phyloP scores from a whole-genome alignment of 2,329 filamentous ascomycete species.

The Periconia macrospinosa region DNA sequence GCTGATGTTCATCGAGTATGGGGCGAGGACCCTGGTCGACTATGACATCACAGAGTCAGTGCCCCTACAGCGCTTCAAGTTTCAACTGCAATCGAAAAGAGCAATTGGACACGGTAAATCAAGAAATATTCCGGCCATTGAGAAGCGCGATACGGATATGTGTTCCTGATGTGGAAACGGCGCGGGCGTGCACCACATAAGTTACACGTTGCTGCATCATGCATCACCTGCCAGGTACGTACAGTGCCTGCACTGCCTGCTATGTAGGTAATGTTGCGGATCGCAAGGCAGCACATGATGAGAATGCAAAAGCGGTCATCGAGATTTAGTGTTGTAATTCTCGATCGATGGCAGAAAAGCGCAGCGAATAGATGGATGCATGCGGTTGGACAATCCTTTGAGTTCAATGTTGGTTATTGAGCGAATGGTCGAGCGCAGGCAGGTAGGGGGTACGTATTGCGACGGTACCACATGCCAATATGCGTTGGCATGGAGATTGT shows the following conservation, averaged over 20 bases:
- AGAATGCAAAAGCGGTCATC: neutral
- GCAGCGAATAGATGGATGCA: neutral
- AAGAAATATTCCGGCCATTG: neutral
- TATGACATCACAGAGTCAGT: neutral
- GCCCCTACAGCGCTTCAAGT: neutral
- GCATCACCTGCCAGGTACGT: neutral
- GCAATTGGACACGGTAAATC: neutral
- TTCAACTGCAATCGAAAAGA: neutral
- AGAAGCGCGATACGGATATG: neutral
- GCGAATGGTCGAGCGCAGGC: neutral
- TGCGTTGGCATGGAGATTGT: too few relatives aligned
- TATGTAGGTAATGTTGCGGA: too few relatives aligned
- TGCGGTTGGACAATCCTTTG: neutral
- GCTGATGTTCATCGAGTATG: neutral
- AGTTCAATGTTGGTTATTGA: neutral
- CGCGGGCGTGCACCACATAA: neutral
- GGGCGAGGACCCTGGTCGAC: neutral
- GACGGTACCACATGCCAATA: neutral
- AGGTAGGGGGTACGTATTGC: neutral
- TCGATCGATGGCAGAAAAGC: neutral
- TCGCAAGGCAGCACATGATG: neutral
- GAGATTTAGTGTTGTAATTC: neutral
- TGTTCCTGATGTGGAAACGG: neutral
- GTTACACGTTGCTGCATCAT: neutral
- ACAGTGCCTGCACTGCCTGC: too few relatives aligned